Percentiles rank a stretch among this genome's conserved stretches.
Evolutionary conservation across 2,329 filamentous ascomycete species (phyloP).

Genomic region (Cryphonectria nitschkei): DNA sequence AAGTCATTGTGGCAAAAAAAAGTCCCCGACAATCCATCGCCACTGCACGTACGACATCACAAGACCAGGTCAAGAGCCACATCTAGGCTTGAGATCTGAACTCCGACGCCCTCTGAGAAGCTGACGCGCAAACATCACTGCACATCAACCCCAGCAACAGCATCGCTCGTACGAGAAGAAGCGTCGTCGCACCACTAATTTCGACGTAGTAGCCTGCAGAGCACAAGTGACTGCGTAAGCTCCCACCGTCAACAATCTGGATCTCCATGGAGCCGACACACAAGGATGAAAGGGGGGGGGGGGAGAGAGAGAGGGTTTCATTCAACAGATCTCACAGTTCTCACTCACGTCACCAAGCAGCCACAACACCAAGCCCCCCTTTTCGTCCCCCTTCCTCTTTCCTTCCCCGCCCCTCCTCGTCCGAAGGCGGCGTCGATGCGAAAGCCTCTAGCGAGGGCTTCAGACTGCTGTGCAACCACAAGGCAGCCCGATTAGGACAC

Average conservation of each 20-base stretch:
- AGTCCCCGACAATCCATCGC: neutral
- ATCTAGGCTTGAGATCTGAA: neutral
- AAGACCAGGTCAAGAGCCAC: neutral
- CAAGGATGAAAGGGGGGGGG: neutral
- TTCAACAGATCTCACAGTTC: neutral
- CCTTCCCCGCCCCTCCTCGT: neutral
- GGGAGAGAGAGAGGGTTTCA: neutral
- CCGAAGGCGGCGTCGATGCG: conserved; percentile 6
- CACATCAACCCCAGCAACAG: neutral
- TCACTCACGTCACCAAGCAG: neutral
- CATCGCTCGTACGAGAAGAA: neutral
- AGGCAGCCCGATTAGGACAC: conserved; percentile 15
- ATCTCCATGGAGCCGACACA: neutral
- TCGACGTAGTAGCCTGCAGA: neutral
- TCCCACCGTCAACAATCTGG: neutral
- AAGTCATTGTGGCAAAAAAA: neutral
- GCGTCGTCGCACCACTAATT: neutral
- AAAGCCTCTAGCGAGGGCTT: neutral
- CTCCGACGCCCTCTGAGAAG: neutral
- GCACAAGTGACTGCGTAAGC: neutral
- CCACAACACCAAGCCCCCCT: no score
- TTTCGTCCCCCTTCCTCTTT: no score
- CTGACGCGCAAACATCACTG: neutral
- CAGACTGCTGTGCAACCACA: conserved; percentile 19
- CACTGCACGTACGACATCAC: neutral